phyloP scores from a whole-genome alignment of 306 rosid genomes.

The Glycine soja region DNA sequence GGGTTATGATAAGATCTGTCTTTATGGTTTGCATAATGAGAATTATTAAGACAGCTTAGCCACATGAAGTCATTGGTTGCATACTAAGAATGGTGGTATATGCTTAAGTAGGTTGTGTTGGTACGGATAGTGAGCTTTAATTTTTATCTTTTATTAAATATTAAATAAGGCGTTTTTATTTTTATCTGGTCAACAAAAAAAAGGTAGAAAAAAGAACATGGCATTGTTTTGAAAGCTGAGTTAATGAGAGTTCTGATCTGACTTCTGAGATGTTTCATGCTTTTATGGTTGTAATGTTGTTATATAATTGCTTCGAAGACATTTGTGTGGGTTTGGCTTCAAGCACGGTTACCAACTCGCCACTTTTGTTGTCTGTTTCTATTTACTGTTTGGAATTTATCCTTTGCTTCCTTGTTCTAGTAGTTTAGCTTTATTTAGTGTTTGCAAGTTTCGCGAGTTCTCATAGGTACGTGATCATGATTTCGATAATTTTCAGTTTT shows the following conservation, averaged over 20 bases:
- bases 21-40: background rate
- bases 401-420: background rate
- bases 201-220: too few species aligned
- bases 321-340: background rate
- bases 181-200: background rate
- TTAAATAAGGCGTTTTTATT: background rate
- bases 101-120: background rate
- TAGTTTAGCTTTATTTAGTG: background rate
- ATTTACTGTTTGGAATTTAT: background rate
- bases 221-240: conserved; percentile 7
- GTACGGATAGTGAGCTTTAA: background rate
- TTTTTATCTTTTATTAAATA: background rate
- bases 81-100: background rate
- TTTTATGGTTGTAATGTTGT: background rate
- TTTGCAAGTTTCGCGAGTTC: background rate
- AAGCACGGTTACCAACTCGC: background rate
- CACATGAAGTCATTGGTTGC: background rate
- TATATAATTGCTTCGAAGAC: background rate
- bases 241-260: background rate
- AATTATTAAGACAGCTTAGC: background rate
- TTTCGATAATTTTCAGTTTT: too few species aligned
- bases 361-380: background rate
- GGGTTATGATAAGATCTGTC: background rate
- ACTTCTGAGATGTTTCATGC: background rate
- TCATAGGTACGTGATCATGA: background rate